These are phyloP conservation scores for Ophidiomyces ophidiicola DNA, from an alignment of 2,329 filamentous ascomycete genomes.

Conservation along the genomic window DNA sequence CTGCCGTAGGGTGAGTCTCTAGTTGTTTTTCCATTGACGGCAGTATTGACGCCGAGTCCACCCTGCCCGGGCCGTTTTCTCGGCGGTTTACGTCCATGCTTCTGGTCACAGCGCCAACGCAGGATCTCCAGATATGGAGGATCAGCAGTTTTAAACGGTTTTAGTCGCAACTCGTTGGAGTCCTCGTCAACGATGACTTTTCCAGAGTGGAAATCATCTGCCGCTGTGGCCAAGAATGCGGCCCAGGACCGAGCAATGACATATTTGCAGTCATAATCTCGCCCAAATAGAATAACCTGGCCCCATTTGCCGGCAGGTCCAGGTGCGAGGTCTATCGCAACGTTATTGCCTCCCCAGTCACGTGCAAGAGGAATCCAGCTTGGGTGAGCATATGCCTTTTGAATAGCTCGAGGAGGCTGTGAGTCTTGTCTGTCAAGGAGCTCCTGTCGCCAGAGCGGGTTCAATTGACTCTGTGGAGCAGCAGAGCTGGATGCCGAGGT, in stretches of 20 bases:
- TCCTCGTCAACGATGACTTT: constrained; percentile 93
- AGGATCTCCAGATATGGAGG: constrained; percentile 90
- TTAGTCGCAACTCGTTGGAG: constrained; percentile 75
- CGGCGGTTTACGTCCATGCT: constrained; percentile 56
- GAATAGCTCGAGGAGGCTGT: constrained; percentile 72
- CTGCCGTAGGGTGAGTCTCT: constrained; percentile 44
- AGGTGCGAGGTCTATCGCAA: constrained; percentile 84
- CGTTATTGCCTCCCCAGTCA: constrained; percentile 97
- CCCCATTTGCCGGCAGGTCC: constrained; percentile 87
- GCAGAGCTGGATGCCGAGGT: constrained; percentile 54
- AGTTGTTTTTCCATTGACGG: constrained; percentile 34
- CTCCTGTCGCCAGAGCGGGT: constrained; percentile 69
- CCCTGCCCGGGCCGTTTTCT: constrained; percentile 37
- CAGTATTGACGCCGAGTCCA: constrained; percentile 43
- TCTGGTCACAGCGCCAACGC: constrained; percentile 90
- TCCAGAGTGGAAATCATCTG: constrained; percentile 79
- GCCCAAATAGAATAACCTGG: constrained; percentile 89
- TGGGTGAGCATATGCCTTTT: constrained; percentile 85
- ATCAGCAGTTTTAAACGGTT: constrained; percentile 89
- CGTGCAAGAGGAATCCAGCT: constrained; percentile 92
- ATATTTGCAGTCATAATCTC: constrained; percentile 98
- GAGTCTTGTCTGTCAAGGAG: constrained; percentile 75
- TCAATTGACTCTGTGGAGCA: constrained; percentile 43
- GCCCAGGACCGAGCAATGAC: constrained; percentile 89
- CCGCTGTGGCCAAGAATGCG: constrained; percentile 69